Evolutionary conservation across 306 rosid genomes (phyloP).

Genomic region (Comarum palustre): DNA sequence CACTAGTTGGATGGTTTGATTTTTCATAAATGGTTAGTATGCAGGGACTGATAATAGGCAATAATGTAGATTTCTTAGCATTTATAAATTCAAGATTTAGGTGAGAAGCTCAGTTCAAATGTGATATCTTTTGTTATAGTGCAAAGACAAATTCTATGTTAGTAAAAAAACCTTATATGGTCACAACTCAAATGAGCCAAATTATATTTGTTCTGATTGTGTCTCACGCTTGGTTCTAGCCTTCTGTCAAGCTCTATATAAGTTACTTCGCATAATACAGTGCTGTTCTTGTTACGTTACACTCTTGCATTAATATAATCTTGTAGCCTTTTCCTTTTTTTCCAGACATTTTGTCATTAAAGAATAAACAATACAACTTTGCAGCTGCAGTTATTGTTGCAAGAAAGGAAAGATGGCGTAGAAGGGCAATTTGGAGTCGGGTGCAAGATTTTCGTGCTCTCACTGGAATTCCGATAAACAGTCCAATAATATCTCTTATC

Average conservation of each 20-base stretch:
- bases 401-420: constrained; percentile 74
- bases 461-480: constrained; percentile 81
- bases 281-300: background rate
- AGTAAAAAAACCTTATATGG: background rate
- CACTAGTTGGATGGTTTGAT: background rate
- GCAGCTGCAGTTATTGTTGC: constrained; percentile 86
- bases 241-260: background rate
- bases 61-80: background rate
- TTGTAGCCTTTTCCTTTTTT: background rate
- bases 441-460: constrained; percentile 71
- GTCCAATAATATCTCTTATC: constrained; percentile 82
- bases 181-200: background rate
- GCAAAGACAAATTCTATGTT: background rate
- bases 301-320: background rate
- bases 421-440: constrained; percentile 67
- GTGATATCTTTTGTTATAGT: background rate
- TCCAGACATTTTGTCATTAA: background rate
- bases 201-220: background rate
- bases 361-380: constrained; percentile 26
- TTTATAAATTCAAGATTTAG: background rate
- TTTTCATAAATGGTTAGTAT: background rate
- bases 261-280: background rate
- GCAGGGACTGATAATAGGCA: background rate
- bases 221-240: background rate
- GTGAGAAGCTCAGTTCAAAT: background rate